Conservation (phyloP, 306 rosid species). For the Spatholobus suberectus region DNA sequence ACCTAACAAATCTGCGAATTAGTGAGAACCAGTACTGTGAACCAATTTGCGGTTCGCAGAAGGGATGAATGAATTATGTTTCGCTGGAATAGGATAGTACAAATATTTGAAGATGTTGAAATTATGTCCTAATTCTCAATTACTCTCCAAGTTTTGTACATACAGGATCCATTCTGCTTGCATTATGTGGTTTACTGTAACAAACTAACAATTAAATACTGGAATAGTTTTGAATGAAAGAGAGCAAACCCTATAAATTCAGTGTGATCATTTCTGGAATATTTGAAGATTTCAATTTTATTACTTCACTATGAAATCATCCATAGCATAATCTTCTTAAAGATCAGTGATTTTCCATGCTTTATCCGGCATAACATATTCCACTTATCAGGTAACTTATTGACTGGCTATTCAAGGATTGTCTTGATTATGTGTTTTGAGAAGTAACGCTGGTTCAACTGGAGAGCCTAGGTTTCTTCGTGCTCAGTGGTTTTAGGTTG, state of each 20-base stretch:
- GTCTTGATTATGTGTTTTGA: constrained; percentile 16
- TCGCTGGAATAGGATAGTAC: neutral
- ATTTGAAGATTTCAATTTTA: neutral
- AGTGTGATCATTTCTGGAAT: neutral
- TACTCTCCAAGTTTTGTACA: neutral
- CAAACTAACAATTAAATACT: neutral
- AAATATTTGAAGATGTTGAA: neutral
- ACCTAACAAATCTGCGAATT: neutral
- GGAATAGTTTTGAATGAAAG: neutral
- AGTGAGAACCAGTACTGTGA: neutral
- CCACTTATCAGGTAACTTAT: neutral
- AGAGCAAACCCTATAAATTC: neutral
- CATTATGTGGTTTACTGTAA: neutral
- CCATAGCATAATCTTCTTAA: neutral
- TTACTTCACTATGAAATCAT: constrained; percentile 5
- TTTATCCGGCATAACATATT: neutral
- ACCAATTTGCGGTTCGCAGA: neutral
- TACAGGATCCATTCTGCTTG: neutral
- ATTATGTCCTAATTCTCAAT: neutral
- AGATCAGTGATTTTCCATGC: neutral
- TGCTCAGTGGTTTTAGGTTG: constrained; percentile 8
- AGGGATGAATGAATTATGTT: neutral
- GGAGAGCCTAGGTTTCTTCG: neutral
- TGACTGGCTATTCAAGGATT: neutral
- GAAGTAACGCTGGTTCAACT: neutral